Evolutionary conservation across 345 rosid species (phyloP).

Genomic region (Adansonia digitata): DNA sequence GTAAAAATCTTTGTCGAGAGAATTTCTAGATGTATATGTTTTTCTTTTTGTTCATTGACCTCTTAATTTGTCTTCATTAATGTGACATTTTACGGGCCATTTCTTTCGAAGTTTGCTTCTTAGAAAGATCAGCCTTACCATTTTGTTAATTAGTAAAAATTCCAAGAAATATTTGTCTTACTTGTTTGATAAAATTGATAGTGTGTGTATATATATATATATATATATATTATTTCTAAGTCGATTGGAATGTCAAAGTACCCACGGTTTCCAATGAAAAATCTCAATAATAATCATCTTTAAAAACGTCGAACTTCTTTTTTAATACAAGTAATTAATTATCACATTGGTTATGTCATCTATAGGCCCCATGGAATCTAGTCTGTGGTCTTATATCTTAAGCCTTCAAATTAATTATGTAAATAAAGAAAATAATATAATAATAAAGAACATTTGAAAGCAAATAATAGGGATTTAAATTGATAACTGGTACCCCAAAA

Average conservation of each 20-base stretch:
- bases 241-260: not conserved
- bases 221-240: not conserved
- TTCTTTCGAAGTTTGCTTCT: constrained; percentile 19
- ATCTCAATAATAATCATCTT: not conserved
- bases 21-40: constrained; percentile 1
- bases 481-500: too few relatives aligned
- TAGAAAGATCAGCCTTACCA: constrained; percentile 19
- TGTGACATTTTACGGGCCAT: constrained; percentile 18
- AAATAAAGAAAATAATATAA: too few relatives aligned
- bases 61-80: constrained; percentile 12
- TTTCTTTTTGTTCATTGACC: not conserved
- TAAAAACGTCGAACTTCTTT: not conserved
- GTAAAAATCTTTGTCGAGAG: constrained; percentile 25
- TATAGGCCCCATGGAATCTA: not conserved
- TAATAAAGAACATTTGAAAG: too few relatives aligned
- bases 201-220: too few relatives aligned
- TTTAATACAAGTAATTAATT: not conserved
- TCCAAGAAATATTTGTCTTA: not conserved
- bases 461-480: too few relatives aligned
- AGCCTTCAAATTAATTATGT: too few relatives aligned
- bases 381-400: not conserved
- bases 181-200: not conserved
- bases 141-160: not conserved
- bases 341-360: not conserved
- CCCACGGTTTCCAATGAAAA: not conserved